Evolutionary conservation across 495 filamentous ascomycete species (phyloP), one percentile per base, ranked within the genome.

Genomic region (Astrothelium subdiscretum): DNA sequence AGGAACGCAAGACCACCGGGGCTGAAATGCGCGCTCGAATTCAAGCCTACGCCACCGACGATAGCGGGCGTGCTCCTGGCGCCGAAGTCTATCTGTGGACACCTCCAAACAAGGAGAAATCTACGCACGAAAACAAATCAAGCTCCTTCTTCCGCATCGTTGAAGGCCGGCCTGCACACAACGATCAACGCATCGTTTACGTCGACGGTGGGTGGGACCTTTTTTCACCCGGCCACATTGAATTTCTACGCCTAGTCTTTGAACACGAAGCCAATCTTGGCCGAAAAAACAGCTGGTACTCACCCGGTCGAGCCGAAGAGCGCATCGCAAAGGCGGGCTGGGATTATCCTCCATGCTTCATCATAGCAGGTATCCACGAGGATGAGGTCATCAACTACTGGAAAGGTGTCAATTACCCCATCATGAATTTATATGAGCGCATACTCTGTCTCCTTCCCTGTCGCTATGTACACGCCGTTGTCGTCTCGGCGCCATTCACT

Each of bases 371-470:
- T 29, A 85, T 99, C 31, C 95, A 99, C 70, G 87, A 95, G 69
- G 94, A 99, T 73, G 81, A 86, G 64, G 91, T 92, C 44, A 94
- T 99, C 71, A 97, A 97, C 73, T 73, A 85, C 67, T 92, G 89
- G 88, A 97, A 97, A 76, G 92, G 95, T 11, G 77, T 96, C 65
- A 99, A 99, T 74, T 97, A 97, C 71, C 94, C 94, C 1, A 97
- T 99, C 72, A 99, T 97, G 94, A 97, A 96, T 75, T 90, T 97
- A 42, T 95, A 91, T 68, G 94, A 99, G 79, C 85, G 94, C 58
- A 90, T 90, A 5, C 84, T 99, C 24, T 97, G 94, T 72, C 94
- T 97, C 43, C 80, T 97, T 32, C 94, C 97, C 67, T 99, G 94
- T 72, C 83, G 84, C 66, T 95, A 94, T 72, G 80, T 97, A 63